A percentile compares a stretch with the other conserved stretches of the same genome.
phyloP scores from a whole-genome alignment of 352 stramenopile species.

The Pythium sp. region DNA sequence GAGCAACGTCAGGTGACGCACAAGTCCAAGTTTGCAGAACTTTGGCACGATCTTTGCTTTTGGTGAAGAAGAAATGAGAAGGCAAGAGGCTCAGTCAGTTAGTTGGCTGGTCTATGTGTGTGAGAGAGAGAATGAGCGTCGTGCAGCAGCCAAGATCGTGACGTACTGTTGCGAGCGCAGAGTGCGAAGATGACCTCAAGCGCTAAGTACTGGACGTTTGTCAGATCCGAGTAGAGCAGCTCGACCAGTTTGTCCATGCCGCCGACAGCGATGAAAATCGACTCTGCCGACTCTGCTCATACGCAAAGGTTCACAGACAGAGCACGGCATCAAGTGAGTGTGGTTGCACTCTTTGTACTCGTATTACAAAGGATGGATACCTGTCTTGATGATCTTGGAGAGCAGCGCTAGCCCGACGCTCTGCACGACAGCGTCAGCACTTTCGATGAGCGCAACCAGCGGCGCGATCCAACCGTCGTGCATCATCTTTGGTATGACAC shows the following conservation, averaged over 20 bases:
- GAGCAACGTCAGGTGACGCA: conserved; percentile 32
- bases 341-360: not conserved
- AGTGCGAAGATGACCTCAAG: conserved; percentile 54
- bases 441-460: conserved; percentile 55
- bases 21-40: conserved; percentile 46
- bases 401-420: conserved; percentile 50
- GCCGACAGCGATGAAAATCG: conserved; percentile 45
- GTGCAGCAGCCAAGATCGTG: not conserved
- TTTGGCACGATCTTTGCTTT: conserved; percentile 37
- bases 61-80: not conserved
- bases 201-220: conserved; percentile 36
- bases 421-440: conserved; percentile 44
- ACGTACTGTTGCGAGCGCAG: conserved; percentile 46
- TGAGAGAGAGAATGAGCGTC: not conserved
- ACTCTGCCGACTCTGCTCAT: conserved; percentile 31
- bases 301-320: not conserved
- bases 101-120: too few relatives aligned
- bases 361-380: conserved; percentile 19
- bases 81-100: not conserved
- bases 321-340: not conserved
- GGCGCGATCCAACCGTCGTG: conserved; percentile 62
- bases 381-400: conserved; percentile 40
- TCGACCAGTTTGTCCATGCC: conserved; percentile 52
- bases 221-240: conserved; percentile 29
- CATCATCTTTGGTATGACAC: conserved; percentile 49